Conservation (phyloP, 805 yeast species). For the Starmerella vaccinii region DNA sequence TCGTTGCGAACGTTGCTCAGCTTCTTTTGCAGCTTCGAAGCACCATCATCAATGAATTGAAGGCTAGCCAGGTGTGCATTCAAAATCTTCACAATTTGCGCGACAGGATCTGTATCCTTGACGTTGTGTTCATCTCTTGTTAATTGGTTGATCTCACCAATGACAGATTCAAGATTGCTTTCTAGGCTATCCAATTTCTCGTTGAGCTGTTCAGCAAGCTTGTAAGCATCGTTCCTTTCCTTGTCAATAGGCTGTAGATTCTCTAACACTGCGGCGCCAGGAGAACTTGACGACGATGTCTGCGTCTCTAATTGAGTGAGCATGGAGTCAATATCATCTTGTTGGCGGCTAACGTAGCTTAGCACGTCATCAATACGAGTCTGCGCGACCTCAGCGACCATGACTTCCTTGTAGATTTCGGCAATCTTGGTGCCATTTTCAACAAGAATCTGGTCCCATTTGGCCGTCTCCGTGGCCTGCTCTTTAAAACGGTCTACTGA, state of each 20-base stretch:
- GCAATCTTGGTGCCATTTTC: conserved; percentile 78
- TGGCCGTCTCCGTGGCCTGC: conserved; percentile 62
- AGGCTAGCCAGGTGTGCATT: conserved; percentile 84
- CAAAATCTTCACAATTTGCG: conserved; percentile 59
- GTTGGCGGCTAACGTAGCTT: conserved; percentile 79
- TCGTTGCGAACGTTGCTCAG: conserved; percentile 32
- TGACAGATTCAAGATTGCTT: conserved; percentile 39
- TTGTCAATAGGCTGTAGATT: conserved; percentile 49
- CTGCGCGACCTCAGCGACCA: conserved; percentile 78
- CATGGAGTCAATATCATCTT: conserved; percentile 75
- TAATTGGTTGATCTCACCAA: conserved; percentile 35
- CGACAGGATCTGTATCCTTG: conserved; percentile 36
- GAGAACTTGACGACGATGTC: conserved; percentile 17
- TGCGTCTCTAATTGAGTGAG: conserved; percentile 74
- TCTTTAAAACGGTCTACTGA: conserved; percentile 64
- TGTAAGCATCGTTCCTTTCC: conserved; percentile 81
- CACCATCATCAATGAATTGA: conserved; percentile 72
- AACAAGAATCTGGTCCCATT: conserved; percentile 79
- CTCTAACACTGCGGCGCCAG: conserved; percentile 21
- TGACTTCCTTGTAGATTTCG: conserved; percentile 63
- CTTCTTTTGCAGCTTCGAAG: conserved; percentile 57
- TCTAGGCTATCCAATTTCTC: conserved; percentile 72
- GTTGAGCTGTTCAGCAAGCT: conserved; percentile 73
- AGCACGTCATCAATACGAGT: conserved; percentile 77
- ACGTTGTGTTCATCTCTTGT: conserved; percentile 69